Base-by-base conservation (phyloP, 2,329 filamentous ascomycete genomes). In the Alternaria metachromatica region DNA sequence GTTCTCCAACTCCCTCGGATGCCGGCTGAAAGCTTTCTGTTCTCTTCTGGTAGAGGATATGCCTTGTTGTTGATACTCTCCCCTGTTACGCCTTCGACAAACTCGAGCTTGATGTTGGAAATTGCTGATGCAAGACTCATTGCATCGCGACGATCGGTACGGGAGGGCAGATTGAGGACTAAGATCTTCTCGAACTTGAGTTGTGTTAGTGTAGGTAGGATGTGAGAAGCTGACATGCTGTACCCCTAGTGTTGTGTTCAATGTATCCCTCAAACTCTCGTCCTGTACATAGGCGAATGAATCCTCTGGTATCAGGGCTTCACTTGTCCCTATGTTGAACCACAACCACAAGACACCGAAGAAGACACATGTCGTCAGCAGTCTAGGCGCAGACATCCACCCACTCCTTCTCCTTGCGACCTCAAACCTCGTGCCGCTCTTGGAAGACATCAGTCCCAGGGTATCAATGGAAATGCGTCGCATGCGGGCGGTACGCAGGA, bases 101-200 rank as follows among this genome's bases (percentile, higher is more conserved):
- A 87, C 1, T 82, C 81, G 44, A 87, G 72, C 3, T 81, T 74
- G 23, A 88, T 74, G 30, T 82, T 81, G 45, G 80, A 85, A 3
- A 85, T 77, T 4, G 82, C 81, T 3, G 84, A 84, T 3, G 84
- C 82, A 7, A 87, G 77, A 0, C 80, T 78, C 73, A 87, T 83
- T 11, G 82, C 80, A 77, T 88, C 85, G 28, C 85, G 81, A 13
- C 85, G 82, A 65, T 88, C 87, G 23, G 81, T 84, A 3, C 86
- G 80, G 10, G 80, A 80, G 0, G 84, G 84, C 4, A 88, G 80
- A 51, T 85, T 86, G 50, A 88, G 81, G 20, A 86, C 84, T 55
- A 87, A 81, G 10, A 88, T 84, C 60, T 85, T 82, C 48, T 85
- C 80, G 66, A 88, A 88, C 86, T 87, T 60, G 15, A 5, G 51